Conservation (phyloP, 2,329 filamentous ascomycete species). For the Fusarium sp. region DNA sequence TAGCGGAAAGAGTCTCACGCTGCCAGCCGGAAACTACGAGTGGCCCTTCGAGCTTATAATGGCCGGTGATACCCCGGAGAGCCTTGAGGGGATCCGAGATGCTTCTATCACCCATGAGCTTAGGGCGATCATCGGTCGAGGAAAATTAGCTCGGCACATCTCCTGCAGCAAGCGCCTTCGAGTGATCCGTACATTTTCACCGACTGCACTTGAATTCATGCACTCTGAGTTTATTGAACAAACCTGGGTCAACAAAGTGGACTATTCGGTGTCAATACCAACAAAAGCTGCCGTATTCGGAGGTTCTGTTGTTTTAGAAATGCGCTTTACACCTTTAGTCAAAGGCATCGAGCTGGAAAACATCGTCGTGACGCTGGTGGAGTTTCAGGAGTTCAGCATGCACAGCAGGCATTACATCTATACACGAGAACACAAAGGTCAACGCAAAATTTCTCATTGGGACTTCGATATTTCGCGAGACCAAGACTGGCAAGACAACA, state of each 20-base stretch:
- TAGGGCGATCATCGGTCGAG: conserved; percentile 87
- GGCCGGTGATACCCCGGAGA: conserved; percentile 80
- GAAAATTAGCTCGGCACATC: conserved; percentile 88
- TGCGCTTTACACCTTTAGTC: conserved; percentile 85
- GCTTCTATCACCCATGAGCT: conserved; percentile 90
- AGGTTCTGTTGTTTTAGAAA: conserved; percentile 83
- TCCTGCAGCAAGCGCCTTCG: conserved; percentile 81
- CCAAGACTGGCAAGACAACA: conserved; percentile 75
- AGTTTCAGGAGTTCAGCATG: conserved; percentile 76
- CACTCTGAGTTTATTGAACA: conserved; percentile 96
- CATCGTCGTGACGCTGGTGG: conserved; percentile 82
- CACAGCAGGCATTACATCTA: conserved; percentile 60
- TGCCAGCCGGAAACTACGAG: conserved; percentile 83
- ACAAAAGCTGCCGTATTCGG: conserved; percentile 95
- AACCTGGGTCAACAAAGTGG: conserved; percentile 96
- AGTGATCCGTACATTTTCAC: conserved; percentile 80
- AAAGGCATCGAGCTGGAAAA: conserved; percentile 87
- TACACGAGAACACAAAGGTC: conserved; percentile 70
- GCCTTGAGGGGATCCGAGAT: conserved; percentile 87
- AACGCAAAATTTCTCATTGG: conserved; percentile 73
- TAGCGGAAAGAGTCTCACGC: conserved; percentile 64
- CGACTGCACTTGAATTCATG: conserved; percentile 79
- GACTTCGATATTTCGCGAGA: conserved; percentile 66
- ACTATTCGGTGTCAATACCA: conserved; percentile 92
- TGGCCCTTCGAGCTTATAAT: conserved; percentile 82